Percentiles rank a stretch among this genome's conserved stretches.
Conservation (phyloP, 208 protist genomes). For the Leishmania turanica region DNA sequence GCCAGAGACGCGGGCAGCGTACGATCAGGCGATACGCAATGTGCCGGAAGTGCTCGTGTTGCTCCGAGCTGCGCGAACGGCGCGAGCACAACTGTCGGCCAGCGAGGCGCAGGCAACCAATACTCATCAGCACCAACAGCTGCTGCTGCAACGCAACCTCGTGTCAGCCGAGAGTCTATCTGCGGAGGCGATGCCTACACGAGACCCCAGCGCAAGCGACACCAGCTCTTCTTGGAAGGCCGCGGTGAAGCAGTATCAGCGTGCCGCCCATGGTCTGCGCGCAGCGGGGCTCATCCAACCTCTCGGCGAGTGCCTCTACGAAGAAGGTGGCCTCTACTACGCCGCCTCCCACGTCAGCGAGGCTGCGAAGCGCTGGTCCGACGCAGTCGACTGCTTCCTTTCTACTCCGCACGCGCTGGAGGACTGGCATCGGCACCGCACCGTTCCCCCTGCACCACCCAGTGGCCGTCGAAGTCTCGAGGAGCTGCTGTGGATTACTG, state of each 20-base stretch:
- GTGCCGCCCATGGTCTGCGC: slow-evolving; percentile 46
- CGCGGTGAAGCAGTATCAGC: slow-evolving; percentile 51
- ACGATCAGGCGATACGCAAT: slow-evolving; percentile 41
- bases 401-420: slow-evolving; percentile 53
- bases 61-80: slow-evolving; percentile 39
- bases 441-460: slow-evolving; percentile 13
- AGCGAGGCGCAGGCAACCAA: background rate
- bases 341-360: slow-evolving; percentile 39
- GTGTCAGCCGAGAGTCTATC: background rate
- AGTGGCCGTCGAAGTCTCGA: slow-evolving; percentile 14
- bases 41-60: slow-evolving; percentile 44
- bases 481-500: slow-evolving; percentile 23
- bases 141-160: background rate
- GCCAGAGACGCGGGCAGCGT: slow-evolving; percentile 18
- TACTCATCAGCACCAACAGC: background rate
- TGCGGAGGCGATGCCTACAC: background rate
- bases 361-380: slow-evolving; percentile 67
- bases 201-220: background rate
- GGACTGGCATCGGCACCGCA: slow-evolving; percentile 43
- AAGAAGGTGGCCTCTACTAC: slow-evolving; percentile 61
- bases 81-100: slow-evolving; percentile 36
- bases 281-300: slow-evolving; percentile 52
- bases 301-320: slow-evolving; percentile 73
- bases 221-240: slow-evolving; percentile 25
- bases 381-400: slow-evolving; percentile 73